These are phyloP conservation scores for Rhizophagus clarus DNA, from an alignment of 192 early-diverging fungal species.

Conservation along the genomic window DNA sequence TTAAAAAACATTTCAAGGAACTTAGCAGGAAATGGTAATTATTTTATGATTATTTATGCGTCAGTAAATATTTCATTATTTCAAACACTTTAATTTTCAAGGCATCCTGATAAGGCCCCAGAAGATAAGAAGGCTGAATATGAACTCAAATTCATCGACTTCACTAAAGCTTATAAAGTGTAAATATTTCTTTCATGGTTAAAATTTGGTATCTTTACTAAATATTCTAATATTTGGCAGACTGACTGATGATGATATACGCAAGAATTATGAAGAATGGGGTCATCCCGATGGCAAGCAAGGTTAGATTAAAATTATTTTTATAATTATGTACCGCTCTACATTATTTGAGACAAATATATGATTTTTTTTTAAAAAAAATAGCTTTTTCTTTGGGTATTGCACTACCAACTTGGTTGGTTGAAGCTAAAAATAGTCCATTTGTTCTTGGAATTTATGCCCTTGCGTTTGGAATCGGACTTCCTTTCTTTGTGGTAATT, in stretches of 20 bases:
- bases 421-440: slow-evolving; percentile 81
- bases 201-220: neutral
- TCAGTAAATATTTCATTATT: slow-evolving; percentile 49
- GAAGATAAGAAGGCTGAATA: slow-evolving; percentile 70
- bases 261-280: slow-evolving; percentile 92
- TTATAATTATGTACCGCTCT: neutral
- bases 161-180: slow-evolving; percentile 93
- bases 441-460: slow-evolving; percentile 87
- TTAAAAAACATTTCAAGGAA: slow-evolving; percentile 73
- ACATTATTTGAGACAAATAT: neutral
- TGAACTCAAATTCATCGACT: slow-evolving; percentile 77
- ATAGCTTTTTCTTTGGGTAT: slow-evolving; percentile 84
- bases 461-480: slow-evolving; percentile 81
- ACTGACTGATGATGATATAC: slow-evolving; percentile 87
- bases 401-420: slow-evolving; percentile 89
- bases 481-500: slow-evolving; percentile 83
- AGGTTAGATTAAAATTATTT: slow-evolving; percentile 18
- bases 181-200: slow-evolving; percentile 40
- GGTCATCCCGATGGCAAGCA: slow-evolving; percentile 98
- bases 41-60: neutral
- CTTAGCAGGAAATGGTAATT: slow-evolving; percentile 60
- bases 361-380: no score
- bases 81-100: slow-evolving; percentile 45
- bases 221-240: slow-evolving; percentile 39
- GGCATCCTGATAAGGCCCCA: slow-evolving; percentile 80